phyloP scores from a whole-genome alignment of 139 green algal genomes.

The Desmodesmus armatus region DNA sequence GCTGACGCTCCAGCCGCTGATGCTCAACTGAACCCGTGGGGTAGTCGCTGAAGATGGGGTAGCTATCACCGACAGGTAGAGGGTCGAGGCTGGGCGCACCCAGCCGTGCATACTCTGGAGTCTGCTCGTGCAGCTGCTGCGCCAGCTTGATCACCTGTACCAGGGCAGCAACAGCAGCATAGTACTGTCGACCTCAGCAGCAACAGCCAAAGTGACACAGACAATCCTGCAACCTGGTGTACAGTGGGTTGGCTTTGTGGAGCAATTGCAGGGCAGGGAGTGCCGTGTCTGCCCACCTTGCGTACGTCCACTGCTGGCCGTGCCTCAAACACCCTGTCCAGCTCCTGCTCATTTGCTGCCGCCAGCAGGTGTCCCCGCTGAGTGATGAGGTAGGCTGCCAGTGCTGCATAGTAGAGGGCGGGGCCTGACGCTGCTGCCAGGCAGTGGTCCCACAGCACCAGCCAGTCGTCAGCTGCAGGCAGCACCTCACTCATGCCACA shows the following conservation, averaged over 20 bases:
- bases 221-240: not conserved
- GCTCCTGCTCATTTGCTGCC: conserved; percentile 43
- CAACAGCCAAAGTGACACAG: not conserved
- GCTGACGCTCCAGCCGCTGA: conserved; percentile 53
- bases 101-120: conserved; percentile 45
- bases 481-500: conserved; percentile 61
- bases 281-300: conserved; percentile 39
- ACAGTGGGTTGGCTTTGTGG: not conserved
- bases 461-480: conserved; percentile 58
- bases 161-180: not conserved
- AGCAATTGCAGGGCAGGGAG: not conserved
- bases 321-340: conserved; percentile 50
- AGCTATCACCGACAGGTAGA: conserved; percentile 50
- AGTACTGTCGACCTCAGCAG: not conserved
- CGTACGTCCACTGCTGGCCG: conserved; percentile 57
- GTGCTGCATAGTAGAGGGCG: conserved; percentile 64
- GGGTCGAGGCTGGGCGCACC: conserved; percentile 36
- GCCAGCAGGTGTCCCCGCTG: conserved; percentile 42
- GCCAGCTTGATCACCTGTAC: conserved; percentile 54
- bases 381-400: conserved; percentile 59
- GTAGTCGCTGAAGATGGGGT: conserved; percentile 61
- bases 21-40: conserved; percentile 59
- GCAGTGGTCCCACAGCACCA: conserved; percentile 74
- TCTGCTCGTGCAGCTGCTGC: conserved; percentile 49
- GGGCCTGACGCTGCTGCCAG: conserved; percentile 60